Conservation (phyloP, 1,139 yeast genomes). For the Taphrina deformans region DNA sequence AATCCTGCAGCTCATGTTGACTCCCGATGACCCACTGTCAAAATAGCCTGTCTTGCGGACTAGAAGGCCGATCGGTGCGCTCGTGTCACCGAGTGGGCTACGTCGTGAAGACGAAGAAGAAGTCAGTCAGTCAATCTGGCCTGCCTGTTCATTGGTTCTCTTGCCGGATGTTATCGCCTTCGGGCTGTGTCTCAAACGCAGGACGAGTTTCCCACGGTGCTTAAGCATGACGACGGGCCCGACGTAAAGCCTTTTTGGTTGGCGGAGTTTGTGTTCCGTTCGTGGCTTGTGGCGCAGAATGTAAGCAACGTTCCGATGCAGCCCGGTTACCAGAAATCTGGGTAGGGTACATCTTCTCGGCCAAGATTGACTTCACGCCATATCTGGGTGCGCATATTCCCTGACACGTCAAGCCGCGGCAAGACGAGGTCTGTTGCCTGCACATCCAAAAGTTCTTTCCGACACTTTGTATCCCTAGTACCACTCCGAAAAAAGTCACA, state of each 20-base stretch:
- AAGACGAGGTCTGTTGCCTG: not conserved
- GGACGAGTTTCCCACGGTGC: too few relatives aligned
- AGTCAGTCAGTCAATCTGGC: too few relatives aligned
- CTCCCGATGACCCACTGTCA: too few relatives aligned
- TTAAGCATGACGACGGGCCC: not conserved
- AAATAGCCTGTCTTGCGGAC: too few relatives aligned
- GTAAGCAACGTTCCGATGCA: not conserved
- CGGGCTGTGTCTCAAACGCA: too few relatives aligned
- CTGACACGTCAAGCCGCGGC: not conserved
- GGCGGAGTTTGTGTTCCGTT: not conserved
- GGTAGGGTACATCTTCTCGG: not conserved
- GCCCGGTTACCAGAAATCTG: not conserved
- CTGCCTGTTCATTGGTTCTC: not conserved
- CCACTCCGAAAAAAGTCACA: not conserved
- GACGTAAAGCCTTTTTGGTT: not conserved
- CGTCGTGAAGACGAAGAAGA: too few relatives aligned
- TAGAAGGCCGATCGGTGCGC: too few relatives aligned
- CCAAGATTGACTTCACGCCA: not conserved
- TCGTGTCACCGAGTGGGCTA: too few relatives aligned
- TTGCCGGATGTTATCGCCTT: not conserved
- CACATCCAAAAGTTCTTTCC: not conserved
- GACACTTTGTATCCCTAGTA: not conserved
- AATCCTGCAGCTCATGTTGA: too few relatives aligned
- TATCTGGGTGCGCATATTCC: not conserved
- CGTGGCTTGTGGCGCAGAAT: not conserved